A percentile compares a stretch with the other conserved stretches of the same genome.
phyloP scores from a whole-genome alignment of 2,329 filamentous ascomycete genomes.

The Botrytis galanthina region DNA sequence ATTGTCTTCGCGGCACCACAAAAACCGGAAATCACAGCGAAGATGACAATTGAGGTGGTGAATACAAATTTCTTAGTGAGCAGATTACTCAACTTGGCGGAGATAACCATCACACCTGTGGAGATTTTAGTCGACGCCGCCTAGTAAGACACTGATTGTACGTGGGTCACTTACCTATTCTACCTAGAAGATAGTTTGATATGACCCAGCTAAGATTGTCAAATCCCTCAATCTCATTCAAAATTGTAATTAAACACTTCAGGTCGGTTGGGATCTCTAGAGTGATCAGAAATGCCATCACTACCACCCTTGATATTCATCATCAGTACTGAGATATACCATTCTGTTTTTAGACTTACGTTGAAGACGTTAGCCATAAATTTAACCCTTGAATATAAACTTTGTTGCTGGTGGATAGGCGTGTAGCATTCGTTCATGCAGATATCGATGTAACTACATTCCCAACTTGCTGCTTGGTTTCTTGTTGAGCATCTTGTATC shows the following conservation, averaged over 20 bases:
- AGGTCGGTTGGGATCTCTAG: not conserved
- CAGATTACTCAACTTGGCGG: constrained; percentile 5
- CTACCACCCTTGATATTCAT: not conserved
- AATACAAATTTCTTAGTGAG: not conserved
- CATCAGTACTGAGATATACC: too few relatives aligned
- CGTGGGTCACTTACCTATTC: not conserved
- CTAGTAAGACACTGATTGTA: not conserved
- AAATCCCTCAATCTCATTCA: not conserved
- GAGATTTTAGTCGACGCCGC: not conserved
- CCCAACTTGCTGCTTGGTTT: not conserved
- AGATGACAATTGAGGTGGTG: not conserved
- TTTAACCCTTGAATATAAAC: too few relatives aligned
- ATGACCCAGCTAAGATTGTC: not conserved
- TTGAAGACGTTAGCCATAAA: too few relatives aligned
- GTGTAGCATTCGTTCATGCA: not conserved
- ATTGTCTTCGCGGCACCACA: constrained; percentile 3
- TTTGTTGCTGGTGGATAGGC: too few relatives aligned
- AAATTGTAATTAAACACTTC: not conserved
- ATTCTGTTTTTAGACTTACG: too few relatives aligned
- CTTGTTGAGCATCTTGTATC: not conserved
- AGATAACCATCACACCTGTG: not conserved
- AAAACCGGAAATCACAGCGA: not conserved
- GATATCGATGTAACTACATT: not conserved
- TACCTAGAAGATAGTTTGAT: not conserved
- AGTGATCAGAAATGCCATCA: not conserved